Evolutionary conservation across 805 yeast species (phyloP).

Genomic region (Starmerella sp.): DNA sequence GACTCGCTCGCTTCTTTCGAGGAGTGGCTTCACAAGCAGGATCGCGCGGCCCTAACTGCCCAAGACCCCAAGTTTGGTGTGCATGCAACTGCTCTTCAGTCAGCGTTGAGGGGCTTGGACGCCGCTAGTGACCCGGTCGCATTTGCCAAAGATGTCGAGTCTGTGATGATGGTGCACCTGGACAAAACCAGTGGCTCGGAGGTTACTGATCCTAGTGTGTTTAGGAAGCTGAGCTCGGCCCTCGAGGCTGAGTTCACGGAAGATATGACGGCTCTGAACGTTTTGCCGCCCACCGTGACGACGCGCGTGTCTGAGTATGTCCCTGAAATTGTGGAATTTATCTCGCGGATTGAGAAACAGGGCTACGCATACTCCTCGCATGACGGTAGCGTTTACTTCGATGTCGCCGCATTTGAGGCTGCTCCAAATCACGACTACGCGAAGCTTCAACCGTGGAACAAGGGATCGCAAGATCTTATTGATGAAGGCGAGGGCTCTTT

Average conservation of each 20-base stretch:
- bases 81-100: constrained; percentile 54
- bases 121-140: constrained; percentile 19
- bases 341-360: constrained; percentile 57
- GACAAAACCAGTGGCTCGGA: constrained; percentile 63
- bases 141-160: constrained; percentile 49
- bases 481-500: constrained; percentile 94
- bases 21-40: constrained; percentile 42
- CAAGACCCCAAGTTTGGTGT: constrained; percentile 77
- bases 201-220: constrained; percentile 75
- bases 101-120: constrained; percentile 38
- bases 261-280: constrained; percentile 80
- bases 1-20: constrained; percentile 31
- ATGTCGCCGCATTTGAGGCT: constrained; percentile 69
- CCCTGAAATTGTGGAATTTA: constrained; percentile 80
- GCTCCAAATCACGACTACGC: constrained; percentile 73
- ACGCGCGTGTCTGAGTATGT: constrained; percentile 93
- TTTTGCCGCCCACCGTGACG: constrained; percentile 69
- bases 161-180: constrained; percentile 59
- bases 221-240: constrained; percentile 67
- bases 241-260: constrained; percentile 81
- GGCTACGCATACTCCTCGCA: constrained; percentile 75
- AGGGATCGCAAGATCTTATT: constrained; percentile 72
- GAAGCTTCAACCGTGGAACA: constrained; percentile 96
- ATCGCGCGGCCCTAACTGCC: constrained; percentile 40
- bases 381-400: constrained; percentile 95